These are phyloP conservation scores for Naganishia cerealis DNA, from an alignment of 1,284 basidiomycete genomes.

Conservation along the genomic window DNA sequence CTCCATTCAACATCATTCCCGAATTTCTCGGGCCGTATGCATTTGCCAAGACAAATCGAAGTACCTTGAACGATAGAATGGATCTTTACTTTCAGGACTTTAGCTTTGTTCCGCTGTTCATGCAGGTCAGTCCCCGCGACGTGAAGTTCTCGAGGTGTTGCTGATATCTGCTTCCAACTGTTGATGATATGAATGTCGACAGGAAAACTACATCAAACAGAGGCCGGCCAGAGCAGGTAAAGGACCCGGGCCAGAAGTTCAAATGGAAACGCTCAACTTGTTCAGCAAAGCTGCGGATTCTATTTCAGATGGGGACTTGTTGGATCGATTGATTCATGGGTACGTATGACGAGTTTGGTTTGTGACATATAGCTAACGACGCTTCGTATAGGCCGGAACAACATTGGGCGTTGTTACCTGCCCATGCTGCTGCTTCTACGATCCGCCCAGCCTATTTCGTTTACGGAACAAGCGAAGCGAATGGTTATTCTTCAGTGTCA, in stretches of 20 bases:
- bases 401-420: conserved; percentile 92
- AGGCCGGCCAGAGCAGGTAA: conserved; percentile 65
- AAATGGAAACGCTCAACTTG: conserved; percentile 72
- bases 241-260: conserved; percentile 64
- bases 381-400: conserved; percentile 70
- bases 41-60: conserved; percentile 76
- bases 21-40: conserved; percentile 86
- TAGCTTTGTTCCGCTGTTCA: conserved; percentile 88
- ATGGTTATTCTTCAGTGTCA: conserved; percentile 16
- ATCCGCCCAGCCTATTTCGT: conserved; percentile 78
- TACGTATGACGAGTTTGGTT: conserved; percentile 50
- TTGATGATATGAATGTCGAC: neutral
- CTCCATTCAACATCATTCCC: conserved; percentile 81
- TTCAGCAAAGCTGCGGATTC: conserved; percentile 84
- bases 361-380: conserved; percentile 12
- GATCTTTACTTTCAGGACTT: conserved; percentile 97
- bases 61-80: conserved; percentile 86
- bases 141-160: neutral
- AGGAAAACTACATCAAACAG: conserved; percentile 90
- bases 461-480: conserved; percentile 61
- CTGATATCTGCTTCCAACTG: neutral
- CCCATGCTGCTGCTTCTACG: conserved; percentile 86
- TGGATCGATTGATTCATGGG: conserved; percentile 92
- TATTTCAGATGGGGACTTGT: conserved; percentile 92
- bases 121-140: conserved; percentile 63